Percentiles rank a stretch among this genome's conserved stretches.
phyloP scores from a whole-genome alignment of 345 rosid species.

The Eucalyptus rudis region DNA sequence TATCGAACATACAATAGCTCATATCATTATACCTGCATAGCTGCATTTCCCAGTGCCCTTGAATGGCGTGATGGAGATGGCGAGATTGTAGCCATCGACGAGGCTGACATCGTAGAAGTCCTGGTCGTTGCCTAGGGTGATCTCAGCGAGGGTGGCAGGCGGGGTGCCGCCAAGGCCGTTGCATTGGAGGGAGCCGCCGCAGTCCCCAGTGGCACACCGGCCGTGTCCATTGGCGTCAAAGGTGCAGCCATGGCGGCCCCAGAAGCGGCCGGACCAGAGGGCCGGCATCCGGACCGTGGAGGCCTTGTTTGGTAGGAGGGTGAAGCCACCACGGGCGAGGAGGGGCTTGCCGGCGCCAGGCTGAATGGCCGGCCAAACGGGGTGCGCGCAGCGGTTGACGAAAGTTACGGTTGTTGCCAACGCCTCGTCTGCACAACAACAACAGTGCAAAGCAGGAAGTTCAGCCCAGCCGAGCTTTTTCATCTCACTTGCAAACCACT shows the following conservation, averaged over 20 bases:
- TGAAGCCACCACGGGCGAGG: constrained; percentile 76
- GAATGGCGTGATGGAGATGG: constrained; percentile 61
- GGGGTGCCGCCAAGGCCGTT: constrained; percentile 84
- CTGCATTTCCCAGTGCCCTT: constrained; percentile 76
- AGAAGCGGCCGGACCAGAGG: constrained; percentile 93
- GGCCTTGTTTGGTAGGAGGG: constrained; percentile 55
- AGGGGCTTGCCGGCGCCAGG: constrained; percentile 73
- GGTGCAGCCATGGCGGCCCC: constrained; percentile 92
- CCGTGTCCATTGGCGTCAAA: constrained; percentile 68
- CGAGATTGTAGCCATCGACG: constrained; percentile 91
- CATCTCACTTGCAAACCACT: background rate
- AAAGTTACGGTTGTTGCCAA: constrained; percentile 56
- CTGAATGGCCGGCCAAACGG: constrained; percentile 98
- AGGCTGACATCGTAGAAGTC: constrained; percentile 96
- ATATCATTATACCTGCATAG: constrained; percentile 33
- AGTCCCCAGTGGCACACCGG: constrained; percentile 80
- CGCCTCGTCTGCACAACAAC: constrained; percentile 1
- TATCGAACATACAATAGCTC: background rate
- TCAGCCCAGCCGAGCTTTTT: background rate
- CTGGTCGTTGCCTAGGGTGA: constrained; percentile 64
- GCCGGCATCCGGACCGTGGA: constrained; percentile 50
- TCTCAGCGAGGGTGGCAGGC: constrained; percentile 87
- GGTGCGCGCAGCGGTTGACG: constrained; percentile 63
- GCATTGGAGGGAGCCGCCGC: constrained; percentile 73
- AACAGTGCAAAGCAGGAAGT: background rate